Evolutionary conservation across 345 rosid species (phyloP), one percentile per base, ranked within the genome.

Genomic region (Arabis hirsuta): DNA sequence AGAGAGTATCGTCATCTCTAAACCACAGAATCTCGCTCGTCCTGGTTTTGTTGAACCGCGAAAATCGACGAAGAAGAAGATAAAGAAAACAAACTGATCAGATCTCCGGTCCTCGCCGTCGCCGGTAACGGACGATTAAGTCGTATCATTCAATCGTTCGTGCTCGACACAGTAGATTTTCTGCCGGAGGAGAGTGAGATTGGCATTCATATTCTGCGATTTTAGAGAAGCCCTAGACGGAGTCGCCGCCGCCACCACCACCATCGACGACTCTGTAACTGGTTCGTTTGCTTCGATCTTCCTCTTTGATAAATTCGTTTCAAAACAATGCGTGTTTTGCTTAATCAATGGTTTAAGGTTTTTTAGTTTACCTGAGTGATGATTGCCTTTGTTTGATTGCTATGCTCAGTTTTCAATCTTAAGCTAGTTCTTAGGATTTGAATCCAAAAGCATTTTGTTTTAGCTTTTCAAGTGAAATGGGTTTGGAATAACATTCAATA

Each of bases 231-330:
- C 46, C 62, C 63, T 58, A 58, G 20, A 11, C 19, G 38, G 14
- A 12, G n/a, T 38, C 45, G 16, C 42, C 42, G 20, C 41, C 43
- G 26, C 16, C 36, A 16, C 19, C 34, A 31, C 4, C 12, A 12
- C 14, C 24, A 22, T 22, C 38, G 38, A 7, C 48, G 48, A 41
- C 48, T 41, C 34, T 59, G 34, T 41, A 12, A 59, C 48, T 41
- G 64, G 64, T 59, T 59, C 34, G 48, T 59, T 22, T 59, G 19
- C 19, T 59, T 32, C 19, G 9, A 22, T 39, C 64, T 22, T 19
- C 12, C 36, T 38, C 62, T 57, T 58, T 32, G 36, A 32, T 32
- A 32, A 3, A 32, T 32, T 5, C 36, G 36, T 32, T 32, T 32
- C 7, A 34, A 5, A 56, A 56, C 9, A 56, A 34, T 14, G 16